These are phyloP conservation scores for Cystobasidium sp. DNA, from an alignment of 1,284 basidiomycete species.

Conservation along the genomic window DNA sequence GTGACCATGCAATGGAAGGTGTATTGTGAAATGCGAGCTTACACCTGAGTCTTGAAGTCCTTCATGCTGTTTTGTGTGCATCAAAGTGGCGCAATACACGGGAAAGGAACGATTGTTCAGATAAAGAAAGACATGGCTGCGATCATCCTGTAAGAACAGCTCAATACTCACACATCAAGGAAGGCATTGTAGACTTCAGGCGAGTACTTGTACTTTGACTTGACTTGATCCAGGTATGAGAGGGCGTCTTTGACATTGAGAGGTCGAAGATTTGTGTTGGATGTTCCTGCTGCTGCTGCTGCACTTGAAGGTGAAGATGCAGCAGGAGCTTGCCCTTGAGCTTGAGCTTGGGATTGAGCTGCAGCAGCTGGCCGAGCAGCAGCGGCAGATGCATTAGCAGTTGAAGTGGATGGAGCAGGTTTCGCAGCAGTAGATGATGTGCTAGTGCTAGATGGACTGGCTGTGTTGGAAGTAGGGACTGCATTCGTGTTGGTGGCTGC, in stretches of 20 bases:
- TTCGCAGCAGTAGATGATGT: not conserved
- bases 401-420: not conserved
- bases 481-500: not conserved
- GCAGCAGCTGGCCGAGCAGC: conserved; percentile 8
- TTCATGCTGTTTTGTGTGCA: conserved; percentile 61
- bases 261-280: conserved; percentile 8
- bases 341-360: not conserved
- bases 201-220: conserved; percentile 85
- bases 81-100: not conserved
- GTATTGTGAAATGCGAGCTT: conserved; percentile 27
- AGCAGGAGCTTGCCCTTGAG: not conserved
- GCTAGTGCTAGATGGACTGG: not conserved
- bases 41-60: conserved; percentile 95
- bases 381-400: not conserved
- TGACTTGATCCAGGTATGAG: conserved; percentile 95
- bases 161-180: conserved; percentile 73
- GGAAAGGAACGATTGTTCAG: not conserved
- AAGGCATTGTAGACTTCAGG: conserved; percentile 98
- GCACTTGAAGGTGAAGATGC: not conserved
- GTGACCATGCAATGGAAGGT: not conserved
- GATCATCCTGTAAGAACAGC: not conserved
- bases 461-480: not conserved
- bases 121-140: not conserved
- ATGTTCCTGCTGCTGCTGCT: not conserved
- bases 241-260: conserved; percentile 74